Conservation (phyloP, 208 protist genomes). For the Trypanosoma vivax region DNA sequence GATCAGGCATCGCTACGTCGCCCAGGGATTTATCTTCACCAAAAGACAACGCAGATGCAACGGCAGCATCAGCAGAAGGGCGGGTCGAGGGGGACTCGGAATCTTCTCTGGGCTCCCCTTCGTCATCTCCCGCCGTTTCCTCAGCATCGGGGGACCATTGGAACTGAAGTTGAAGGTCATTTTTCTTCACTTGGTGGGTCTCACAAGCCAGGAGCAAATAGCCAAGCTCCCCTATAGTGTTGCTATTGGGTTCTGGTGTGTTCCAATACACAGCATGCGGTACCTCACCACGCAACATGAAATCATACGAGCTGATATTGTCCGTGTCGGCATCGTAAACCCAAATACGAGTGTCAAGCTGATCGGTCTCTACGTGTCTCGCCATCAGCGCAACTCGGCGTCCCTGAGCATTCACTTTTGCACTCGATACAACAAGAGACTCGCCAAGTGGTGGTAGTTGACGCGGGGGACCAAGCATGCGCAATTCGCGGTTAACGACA, state of each 20-base stretch:
- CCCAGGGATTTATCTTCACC: background rate
- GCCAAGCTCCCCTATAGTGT: conserved; percentile 76
- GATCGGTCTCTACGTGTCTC: conserved; percentile 24
- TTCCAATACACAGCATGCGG: conserved; percentile 85
- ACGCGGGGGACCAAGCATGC: conserved; percentile 58
- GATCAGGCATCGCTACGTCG: conserved; percentile 63
- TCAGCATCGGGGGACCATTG: too few species aligned
- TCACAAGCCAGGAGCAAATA: conserved; percentile 87
- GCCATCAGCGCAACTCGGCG: conserved; percentile 76
- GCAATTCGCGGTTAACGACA: conserved; percentile 61
- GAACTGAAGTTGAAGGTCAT: background rate
- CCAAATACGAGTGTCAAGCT: conserved; percentile 78
- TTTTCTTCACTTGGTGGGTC: conserved; percentile 52
- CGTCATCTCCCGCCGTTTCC: background rate
- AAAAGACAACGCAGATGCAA: background rate
- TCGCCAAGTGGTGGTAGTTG: conserved; percentile 37
- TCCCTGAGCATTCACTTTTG: conserved; percentile 79
- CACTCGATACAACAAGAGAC: conserved; percentile 36
- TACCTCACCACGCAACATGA: conserved; percentile 55
- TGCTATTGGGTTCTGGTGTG: conserved; percentile 80
- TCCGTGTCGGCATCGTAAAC: conserved; percentile 89
- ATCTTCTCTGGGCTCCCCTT: conserved; percentile 7
- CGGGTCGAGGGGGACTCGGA: background rate
- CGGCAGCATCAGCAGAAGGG: background rate
- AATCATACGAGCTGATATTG: conserved; percentile 74